Evolutionary conservation across 2,329 filamentous ascomycete species (phyloP).

Genomic region (Lasiodiplodia theobromae): DNA sequence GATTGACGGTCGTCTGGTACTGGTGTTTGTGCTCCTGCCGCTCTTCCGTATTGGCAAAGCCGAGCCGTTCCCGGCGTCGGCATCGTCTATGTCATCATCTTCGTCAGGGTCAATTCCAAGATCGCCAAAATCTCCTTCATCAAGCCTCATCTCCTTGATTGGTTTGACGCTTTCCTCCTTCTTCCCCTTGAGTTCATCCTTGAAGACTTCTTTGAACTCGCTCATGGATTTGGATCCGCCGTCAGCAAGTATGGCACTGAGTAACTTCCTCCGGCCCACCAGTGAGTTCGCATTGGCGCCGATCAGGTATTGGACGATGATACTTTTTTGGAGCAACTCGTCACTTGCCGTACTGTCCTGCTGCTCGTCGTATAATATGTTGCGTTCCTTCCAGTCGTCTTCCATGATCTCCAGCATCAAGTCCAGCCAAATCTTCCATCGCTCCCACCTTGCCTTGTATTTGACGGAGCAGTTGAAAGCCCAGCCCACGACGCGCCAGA

Average conservation of each 20-base stretch:
- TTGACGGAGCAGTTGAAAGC: conserved; percentile 85
- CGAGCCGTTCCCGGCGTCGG: conserved; percentile 11
- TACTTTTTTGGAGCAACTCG: conserved; percentile 56
- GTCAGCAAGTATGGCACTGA: conserved; percentile 73
- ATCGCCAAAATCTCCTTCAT: conserved; percentile 27
- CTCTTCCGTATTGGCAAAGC: neutral
- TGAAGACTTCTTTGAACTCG: conserved; percentile 71
- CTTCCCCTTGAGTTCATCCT: conserved; percentile 65
- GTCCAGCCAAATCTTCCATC: conserved; percentile 82
- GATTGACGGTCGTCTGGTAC: neutral
- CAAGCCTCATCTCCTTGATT: conserved; percentile 22
- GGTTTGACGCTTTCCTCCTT: conserved; percentile 39
- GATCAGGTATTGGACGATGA: conserved; percentile 68
- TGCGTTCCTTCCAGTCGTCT: conserved; percentile 69
- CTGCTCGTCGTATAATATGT: conserved; percentile 56
- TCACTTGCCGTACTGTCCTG: conserved; percentile 33
- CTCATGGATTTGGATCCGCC: conserved; percentile 61
- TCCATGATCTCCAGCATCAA: conserved; percentile 82
- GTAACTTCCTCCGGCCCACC: conserved; percentile 59
- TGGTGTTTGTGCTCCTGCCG: neutral
- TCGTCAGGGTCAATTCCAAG: conserved; percentile 29
- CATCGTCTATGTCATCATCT: conserved; percentile 27
- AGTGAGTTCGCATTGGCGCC: conserved; percentile 44
- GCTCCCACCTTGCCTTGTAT: conserved; percentile 76
- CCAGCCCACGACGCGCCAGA: conserved; percentile 92